Evolutionary conservation across 148 eudicot genomes (phyloP), one percentile per base, ranked within the genome.

Genomic region (Chenopodium berlandieri): DNA sequence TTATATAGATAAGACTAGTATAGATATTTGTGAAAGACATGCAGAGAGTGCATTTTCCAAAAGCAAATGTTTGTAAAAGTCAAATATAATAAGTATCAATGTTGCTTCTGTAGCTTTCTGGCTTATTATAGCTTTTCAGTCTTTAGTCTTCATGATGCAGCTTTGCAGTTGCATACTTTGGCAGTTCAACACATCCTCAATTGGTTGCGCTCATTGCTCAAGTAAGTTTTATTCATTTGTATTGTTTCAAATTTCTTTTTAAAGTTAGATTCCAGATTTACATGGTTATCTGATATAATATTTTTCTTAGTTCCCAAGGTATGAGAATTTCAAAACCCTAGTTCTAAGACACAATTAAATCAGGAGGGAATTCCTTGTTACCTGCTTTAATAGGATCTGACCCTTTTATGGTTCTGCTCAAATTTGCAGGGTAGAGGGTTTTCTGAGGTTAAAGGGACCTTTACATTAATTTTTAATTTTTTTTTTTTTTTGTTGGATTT

Each of bases 171-270:
- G 98, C 98, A 73, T 94, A 90, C 79, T 88, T 88, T 83, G 98
- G 98, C 75, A 83, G 85, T 82, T 88, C 91, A 65, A 75, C 92
- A 65, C 92, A 85, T 84, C 93, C 98, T 82, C 97, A 90, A 76
- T 82, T 94, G 85, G 98, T 94, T 80, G 98, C 97, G 40, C 91
- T 94, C 60, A 84, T 95, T 90, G 95, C 99, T 37, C 99, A 95
- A 85, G 98, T 93, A 89, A 87, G 97, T 81, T 66, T 67, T 74
- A 17, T 85, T 71, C 10, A 30, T 71, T 54, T 69, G n/a, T 47
- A 52, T n/a, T 75, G 9, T n/a, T 75, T 46, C 1, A 22, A 40
- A 34, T 73, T 25, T 56, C 50, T 68, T 68, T 68, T 68, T 2
- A 12, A 30, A 70, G 31, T 4, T 10, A 70, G 22, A 27, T 70